phyloP scores from a whole-genome alignment of 2,329 filamentous ascomycete species.

The Aspergillus alliaceus region DNA sequence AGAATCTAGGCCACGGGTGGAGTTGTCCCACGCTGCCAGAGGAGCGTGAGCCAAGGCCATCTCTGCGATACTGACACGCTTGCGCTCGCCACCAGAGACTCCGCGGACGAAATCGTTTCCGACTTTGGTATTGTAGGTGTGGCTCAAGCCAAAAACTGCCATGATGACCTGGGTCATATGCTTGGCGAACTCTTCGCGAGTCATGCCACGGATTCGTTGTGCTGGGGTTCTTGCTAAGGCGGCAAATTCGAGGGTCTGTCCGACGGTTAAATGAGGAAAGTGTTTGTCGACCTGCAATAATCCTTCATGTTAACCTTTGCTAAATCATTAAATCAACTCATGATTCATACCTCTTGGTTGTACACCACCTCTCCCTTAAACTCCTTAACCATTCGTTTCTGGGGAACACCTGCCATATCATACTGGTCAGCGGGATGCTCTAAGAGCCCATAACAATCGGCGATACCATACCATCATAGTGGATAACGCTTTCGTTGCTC shows the following conservation, averaged over 20 bases:
- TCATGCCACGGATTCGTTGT: conserved; percentile 26
- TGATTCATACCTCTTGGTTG: conserved; percentile 46
- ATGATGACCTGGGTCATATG: conserved; percentile 46
- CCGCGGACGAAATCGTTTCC: conserved; percentile 57
- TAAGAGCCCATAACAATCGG: neutral
- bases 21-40: conserved; percentile 45
- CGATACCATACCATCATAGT: neutral
- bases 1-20: conserved; percentile 48
- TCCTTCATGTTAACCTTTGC: neutral
- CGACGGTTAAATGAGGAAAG: conserved; percentile 64
- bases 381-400: conserved; percentile 32
- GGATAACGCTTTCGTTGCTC: neutral
- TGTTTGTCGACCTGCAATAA: conserved; percentile 70
- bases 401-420: conserved; percentile 41
- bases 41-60: conserved; percentile 45
- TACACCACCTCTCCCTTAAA: conserved; percentile 40
- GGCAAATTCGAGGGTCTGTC: conserved; percentile 75
- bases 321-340: neutral
- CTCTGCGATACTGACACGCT: conserved; percentile 62
- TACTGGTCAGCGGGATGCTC: neutral
- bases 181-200: conserved; percentile 38
- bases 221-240: conserved; percentile 61
- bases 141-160: conserved; percentile 40
- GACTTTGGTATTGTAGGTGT: conserved; percentile 51
- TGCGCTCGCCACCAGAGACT: conserved; percentile 60